Base-by-base conservation (phyloP, 441 rosid genomes). In the Erodium chrysanthum region DNA sequence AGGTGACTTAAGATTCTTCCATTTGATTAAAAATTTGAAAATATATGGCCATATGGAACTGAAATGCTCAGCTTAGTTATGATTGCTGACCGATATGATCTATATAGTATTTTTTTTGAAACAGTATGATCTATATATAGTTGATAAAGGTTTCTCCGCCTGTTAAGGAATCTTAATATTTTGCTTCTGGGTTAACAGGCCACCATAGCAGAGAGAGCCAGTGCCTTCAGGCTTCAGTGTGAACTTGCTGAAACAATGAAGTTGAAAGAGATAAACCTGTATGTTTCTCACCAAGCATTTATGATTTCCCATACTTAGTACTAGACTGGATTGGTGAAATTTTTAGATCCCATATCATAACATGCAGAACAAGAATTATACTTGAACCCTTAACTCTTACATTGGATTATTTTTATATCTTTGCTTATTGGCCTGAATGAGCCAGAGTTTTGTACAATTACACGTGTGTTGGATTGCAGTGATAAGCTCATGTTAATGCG, bases 211-310 rank as follows among this genome's bases (percentile, higher is more conserved):
- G 99, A 94, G 75, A 83, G 99, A 82, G 95, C 86, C 76, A 87
- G 78, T 70, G 96, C 96, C 66, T 94, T 91, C 84, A 89, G 83
- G 84, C 97, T 83, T 70, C 97, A 90, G 66, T 94, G 91, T 77
- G 99, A 94, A 79, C 78, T 94, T 74, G 91, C 96, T 52, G 99
- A 91, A 84, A 88, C 96, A 69, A 85, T 91, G 10, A 95, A 91
- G 77, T 75, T 91, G 82, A 95, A 95, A 84, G 97, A 92, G 80
- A 92, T 91, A 84, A 95, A 91, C 79, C 99, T 95, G 99, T 95
- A 91, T 70, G 91, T 22, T 64, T 71, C 70, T 68, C 40, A 21
- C 31, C 11, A 31, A 40, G 64, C 65, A 33, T 72, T 62, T 70
- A 9, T 31, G 12, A 8, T 40, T 9, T 8, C 46, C 46, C 0